phyloP scores from a whole-genome alignment of 768 basidiomycete species.

The Candolleomyces aberdarensis region DNA sequence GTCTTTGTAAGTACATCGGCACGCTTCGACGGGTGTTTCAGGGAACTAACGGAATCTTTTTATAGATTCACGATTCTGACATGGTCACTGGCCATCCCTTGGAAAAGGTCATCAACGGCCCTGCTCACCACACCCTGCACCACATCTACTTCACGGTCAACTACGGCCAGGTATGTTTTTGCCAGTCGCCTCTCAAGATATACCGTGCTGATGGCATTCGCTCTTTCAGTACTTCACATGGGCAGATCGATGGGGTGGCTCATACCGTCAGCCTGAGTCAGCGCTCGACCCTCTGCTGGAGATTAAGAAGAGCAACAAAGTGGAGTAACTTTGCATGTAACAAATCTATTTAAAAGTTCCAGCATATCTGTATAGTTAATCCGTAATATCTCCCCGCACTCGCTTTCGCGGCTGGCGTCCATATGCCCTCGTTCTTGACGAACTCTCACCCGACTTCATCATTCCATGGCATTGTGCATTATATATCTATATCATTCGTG shows the following conservation, averaged over 20 bases:
- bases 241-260: slow-evolving; percentile 80
- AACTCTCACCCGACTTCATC: not conserved
- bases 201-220: slow-evolving; percentile 8
- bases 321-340: not conserved
- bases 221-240: slow-evolving; percentile 88
- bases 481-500: not conserved
- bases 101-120: slow-evolving; percentile 93
- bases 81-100: slow-evolving; percentile 92
- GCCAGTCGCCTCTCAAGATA: not conserved
- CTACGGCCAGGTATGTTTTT: slow-evolving; percentile 73
- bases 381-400: not conserved
- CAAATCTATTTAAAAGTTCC: not conserved
- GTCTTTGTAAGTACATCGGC: slow-evolving; percentile 65
- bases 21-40: no score
- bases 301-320: slow-evolving; percentile 25
- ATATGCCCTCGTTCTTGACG: not conserved
- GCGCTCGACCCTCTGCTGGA: slow-evolving; percentile 84
- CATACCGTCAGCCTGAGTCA: slow-evolving; percentile 86
- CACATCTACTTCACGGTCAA: slow-evolving; percentile 97
- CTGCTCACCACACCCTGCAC: slow-evolving; percentile 95
- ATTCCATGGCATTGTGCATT: not conserved
- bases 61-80: slow-evolving; percentile 95
- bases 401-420: not conserved
- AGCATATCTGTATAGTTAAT: not conserved
- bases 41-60: not conserved